A percentile compares a stretch with the other conserved stretches of the same genome.
These are phyloP conservation scores for Penicillium bovifimosum DNA, from an alignment of 495 filamentous ascomycete species.

Conservation along the genomic window DNA sequence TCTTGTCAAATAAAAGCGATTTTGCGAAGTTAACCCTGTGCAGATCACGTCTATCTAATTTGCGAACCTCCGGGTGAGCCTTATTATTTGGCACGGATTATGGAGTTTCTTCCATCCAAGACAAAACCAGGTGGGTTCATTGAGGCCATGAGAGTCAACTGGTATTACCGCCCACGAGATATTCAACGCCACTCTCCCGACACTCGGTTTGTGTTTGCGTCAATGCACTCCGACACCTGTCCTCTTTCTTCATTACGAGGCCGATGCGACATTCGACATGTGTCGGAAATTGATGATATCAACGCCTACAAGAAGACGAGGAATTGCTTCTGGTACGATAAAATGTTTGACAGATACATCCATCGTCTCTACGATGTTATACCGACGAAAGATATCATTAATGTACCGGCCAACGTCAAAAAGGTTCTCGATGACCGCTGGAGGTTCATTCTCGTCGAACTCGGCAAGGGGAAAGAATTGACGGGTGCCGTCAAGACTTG, in stretches of 20 bases:
- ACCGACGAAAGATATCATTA: slow-evolving; percentile 85
- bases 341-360: slow-evolving; percentile 96
- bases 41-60: slow-evolving; percentile 95
- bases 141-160: slow-evolving; percentile 88
- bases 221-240: slow-evolving; percentile 97
- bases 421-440: slow-evolving; percentile 91
- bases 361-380: slow-evolving; percentile 97
- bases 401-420: slow-evolving; percentile 90
- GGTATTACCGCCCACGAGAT: slow-evolving; percentile 96
- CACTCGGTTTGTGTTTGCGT: slow-evolving; percentile 82
- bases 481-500: slow-evolving; percentile 95
- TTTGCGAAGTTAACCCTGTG: slow-evolving; percentile 16
- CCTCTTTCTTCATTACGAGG: slow-evolving; percentile 88
- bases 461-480: slow-evolving; percentile 85
- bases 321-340: slow-evolving; percentile 94
- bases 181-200: slow-evolving; percentile 88
- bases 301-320: slow-evolving; percentile 76
- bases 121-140: slow-evolving; percentile 68
- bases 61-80: slow-evolving; percentile 97
- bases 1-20: slow-evolving; percentile 5
- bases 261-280: slow-evolving; percentile 83
- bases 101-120: slow-evolving; percentile 88
- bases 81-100: slow-evolving; percentile 94
- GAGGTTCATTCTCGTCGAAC: slow-evolving; percentile 91
- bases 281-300: slow-evolving; percentile 75